phyloP scores from a whole-genome alignment of 2,329 filamentous ascomycete genomes.

The Trichophaea hybrida region DNA sequence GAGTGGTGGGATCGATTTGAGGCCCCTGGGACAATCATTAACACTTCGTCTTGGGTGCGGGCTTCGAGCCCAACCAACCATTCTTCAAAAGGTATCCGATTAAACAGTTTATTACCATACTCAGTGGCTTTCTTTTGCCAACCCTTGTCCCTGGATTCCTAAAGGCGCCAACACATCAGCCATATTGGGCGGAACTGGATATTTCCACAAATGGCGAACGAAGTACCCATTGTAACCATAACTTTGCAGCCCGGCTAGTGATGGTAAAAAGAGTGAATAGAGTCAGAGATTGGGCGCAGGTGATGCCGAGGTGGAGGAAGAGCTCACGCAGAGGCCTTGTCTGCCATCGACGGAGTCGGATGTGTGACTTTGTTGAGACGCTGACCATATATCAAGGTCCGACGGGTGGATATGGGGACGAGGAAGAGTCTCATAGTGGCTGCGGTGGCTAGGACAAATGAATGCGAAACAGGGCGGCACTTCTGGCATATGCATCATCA shows the following conservation, averaged over 20 bases:
- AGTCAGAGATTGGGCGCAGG: neutral
- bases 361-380: constrained; percentile 46
- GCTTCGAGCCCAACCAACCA: constrained; percentile 36
- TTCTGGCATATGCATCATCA: no score
- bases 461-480: no score
- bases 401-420: constrained; percentile 78
- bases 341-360: constrained; percentile 31
- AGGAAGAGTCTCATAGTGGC: constrained; percentile 76
- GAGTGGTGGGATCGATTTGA: constrained; percentile 83
- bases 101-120: constrained; percentile 74
- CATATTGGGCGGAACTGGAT: constrained; percentile 29
- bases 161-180: constrained; percentile 49
- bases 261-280: constrained; percentile 1
- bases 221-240: constrained; percentile 23
- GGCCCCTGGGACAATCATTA: constrained; percentile 38
- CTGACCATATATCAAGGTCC: constrained; percentile 85
- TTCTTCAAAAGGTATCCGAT: constrained; percentile 87
- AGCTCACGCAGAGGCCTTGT: constrained; percentile 25
- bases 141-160: constrained; percentile 69
- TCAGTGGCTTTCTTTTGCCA: constrained; percentile 81
- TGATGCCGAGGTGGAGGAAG: neutral
- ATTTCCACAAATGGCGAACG: neutral
- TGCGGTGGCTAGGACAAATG: neutral
- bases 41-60: neutral
- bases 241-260: constrained; percentile 10